Percentiles rank a stretch among this genome's conserved stretches.
Evolutionary conservation across 2,329 filamentous ascomycete species (phyloP).

Genomic region (Anthostomella pinea): DNA sequence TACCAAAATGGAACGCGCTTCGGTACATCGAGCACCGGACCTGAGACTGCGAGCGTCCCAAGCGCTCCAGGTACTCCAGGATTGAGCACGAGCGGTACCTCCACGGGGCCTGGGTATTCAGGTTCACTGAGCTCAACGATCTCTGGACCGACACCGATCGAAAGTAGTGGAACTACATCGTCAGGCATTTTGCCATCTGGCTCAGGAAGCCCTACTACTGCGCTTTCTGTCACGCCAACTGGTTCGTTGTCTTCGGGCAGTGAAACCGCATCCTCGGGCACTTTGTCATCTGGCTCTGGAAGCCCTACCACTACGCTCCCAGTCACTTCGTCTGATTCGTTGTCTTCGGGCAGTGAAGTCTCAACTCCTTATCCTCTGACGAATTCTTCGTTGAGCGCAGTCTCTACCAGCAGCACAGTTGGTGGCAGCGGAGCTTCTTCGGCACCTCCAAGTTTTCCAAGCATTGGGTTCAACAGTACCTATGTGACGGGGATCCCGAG

Average conservation of each 20-base stretch:
- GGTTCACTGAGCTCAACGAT: neutral
- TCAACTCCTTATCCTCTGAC: constrained; percentile 6
- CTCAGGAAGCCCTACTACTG: too few species aligned
- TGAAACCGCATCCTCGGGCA: neutral
- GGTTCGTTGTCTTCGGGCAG: too few species aligned
- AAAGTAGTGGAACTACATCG: constrained; percentile 2
- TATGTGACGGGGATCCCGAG: too few species aligned
- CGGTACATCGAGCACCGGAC: constrained; percentile 20
- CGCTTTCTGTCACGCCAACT: too few species aligned
- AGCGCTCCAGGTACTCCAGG: constrained; percentile 6
- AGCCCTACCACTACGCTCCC: too few species aligned
- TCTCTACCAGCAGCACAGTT: too few species aligned
- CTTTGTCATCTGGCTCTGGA: constrained; percentile 1
- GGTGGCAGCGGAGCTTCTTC: too few species aligned
- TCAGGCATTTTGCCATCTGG: neutral
- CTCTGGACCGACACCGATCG: constrained; percentile 8
- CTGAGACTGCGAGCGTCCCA: constrained; percentile 19
- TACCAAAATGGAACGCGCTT: constrained; percentile 17
- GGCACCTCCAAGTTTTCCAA: too few species aligned
- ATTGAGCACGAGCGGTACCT: constrained; percentile 4
- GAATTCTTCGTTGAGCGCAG: neutral
- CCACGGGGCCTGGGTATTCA: constrained; percentile 5
- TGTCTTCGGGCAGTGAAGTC: constrained; percentile 2
- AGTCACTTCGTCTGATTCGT: neutral
- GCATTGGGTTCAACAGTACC: too few species aligned